These are phyloP conservation scores for Pouteria campechiana DNA, from an alignment of 179 eudicot genomes.

Conservation along the genomic window DNA sequence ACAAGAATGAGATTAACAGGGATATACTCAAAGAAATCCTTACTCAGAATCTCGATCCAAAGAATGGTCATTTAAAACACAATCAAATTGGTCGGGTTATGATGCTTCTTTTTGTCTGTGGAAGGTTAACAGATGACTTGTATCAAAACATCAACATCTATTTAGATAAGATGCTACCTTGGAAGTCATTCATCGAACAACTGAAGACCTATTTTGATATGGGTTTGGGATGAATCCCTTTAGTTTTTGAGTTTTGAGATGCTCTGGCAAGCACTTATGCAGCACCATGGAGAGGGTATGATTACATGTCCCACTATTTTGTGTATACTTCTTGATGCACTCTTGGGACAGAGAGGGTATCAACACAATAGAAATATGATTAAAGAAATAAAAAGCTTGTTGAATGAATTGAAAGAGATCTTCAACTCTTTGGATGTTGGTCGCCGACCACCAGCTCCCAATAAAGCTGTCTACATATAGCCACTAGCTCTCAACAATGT, in stretches of 20 bases:
- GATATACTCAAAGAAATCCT: slow-evolving; percentile 30
- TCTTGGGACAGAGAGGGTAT: too few relatives aligned
- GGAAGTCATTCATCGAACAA: slow-evolving; percentile 24
- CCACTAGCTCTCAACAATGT: too few relatives aligned
- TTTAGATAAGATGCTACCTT: slow-evolving; percentile 5
- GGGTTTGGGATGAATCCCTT: background rate
- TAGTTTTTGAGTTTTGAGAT: slow-evolving; percentile 10
- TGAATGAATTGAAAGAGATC: slow-evolving; percentile 14
- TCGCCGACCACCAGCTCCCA: too few relatives aligned
- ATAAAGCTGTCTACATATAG: too few relatives aligned
- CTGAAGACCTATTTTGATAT: background rate
- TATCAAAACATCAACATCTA: slow-evolving; percentile 7
- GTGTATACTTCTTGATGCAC: too few relatives aligned
- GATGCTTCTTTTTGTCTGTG: slow-evolving; percentile 40
- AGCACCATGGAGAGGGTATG: slow-evolving; percentile 26
- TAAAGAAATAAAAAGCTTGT: slow-evolving; percentile 1
- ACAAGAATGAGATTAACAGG: slow-evolving; percentile 22
- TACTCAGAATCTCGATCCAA: slow-evolving; percentile 4
- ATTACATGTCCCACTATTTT: slow-evolving; percentile 37
- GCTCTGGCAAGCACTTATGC: slow-evolving; percentile 26
- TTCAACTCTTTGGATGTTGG: slow-evolving; percentile 12
- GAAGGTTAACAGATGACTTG: slow-evolving; percentile 12
- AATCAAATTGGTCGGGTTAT: slow-evolving; percentile 42
- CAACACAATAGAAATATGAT: slow-evolving; percentile 2
- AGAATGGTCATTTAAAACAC: slow-evolving; percentile 18